Evolutionary conservation across 495 filamentous ascomycete genomes (phyloP).

Genomic region (Tuber indicum): DNA sequence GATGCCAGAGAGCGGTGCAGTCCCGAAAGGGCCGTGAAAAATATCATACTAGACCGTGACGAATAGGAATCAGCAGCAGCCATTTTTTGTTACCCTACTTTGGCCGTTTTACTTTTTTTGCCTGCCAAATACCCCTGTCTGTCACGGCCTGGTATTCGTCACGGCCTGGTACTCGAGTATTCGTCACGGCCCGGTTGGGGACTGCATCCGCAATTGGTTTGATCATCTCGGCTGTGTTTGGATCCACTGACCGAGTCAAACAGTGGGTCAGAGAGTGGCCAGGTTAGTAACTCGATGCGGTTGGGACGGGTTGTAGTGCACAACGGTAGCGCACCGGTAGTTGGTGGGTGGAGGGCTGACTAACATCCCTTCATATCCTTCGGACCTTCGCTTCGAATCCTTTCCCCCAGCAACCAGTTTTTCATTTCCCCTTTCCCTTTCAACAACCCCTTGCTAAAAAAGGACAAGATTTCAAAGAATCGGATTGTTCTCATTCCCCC

Average conservation of each 20-base stretch:
- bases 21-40: too few relatives aligned
- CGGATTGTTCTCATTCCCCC: conserved; percentile 1
- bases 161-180: too few relatives aligned
- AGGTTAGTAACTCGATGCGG: background rate
- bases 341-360: background rate
- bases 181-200: too few relatives aligned
- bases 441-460: conserved; percentile 1
- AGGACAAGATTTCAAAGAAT: background rate
- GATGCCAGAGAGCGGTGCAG: background rate
- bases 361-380: background rate
- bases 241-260: background rate
- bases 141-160: too few relatives aligned
- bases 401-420: background rate
- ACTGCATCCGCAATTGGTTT: background rate
- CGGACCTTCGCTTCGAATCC: background rate
- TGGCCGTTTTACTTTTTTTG: too few relatives aligned
- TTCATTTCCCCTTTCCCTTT: background rate
- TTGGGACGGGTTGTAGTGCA: background rate
- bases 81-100: too few relatives aligned
- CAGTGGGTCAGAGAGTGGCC: background rate
- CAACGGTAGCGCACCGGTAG: background rate
- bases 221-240: background rate
- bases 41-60: too few relatives aligned
- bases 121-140: too few relatives aligned
- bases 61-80: too few relatives aligned